Evolutionary conservation across 2,329 filamentous ascomycete species (phyloP), one percentile per base, ranked within the genome.

Genomic region (Immersiporthe knoxdaviesiana): DNA sequence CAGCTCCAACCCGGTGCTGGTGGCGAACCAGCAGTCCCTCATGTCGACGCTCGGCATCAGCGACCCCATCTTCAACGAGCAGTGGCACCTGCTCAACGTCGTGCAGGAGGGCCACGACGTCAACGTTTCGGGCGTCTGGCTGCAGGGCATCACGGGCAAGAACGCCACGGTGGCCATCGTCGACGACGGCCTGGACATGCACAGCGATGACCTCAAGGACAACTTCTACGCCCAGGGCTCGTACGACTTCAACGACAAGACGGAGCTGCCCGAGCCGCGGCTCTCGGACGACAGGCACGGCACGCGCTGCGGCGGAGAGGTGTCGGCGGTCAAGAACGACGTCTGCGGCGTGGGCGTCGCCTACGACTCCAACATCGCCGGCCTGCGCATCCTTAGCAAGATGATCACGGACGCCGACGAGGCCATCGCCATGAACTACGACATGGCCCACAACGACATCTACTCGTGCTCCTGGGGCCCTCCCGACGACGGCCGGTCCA

Each of bases 381-480:
- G 94, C 52, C 91, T 98, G 73, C 92, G 96, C 66, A 99, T 99
- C 73, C 86, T 99, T 8, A 97, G 93, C 69, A 95, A 94, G 76
- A 84, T 92, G 63, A 97, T 99, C 73, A 91, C 90, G 64, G 96
- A 99, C 78, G 90, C 92, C 37, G 96, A 99, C 76, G 96, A 99
- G 80, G 94, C 96, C 32, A 84, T 91, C 39, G 93, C 96, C 30
- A 90, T 99, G 85, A 97, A 97, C 80, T 98, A 95, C 82, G 92
- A 91, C 72, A 96, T 89, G 76, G 90, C 97, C 75, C 84, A 95
- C 71, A 99, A 97, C 78, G 89, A 97, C 70, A 98, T 99, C 70
- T 99, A 97, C 81, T 99, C 96, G 0, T 99, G 96, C 82, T 99
- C 96, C 0, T 99, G 96, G 96, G 96, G 96, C 0, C 96, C 96